These are phyloP conservation scores for Blastobotrys serpentis DNA, from an alignment of 1,139 yeast species.

Conservation along the genomic window DNA sequence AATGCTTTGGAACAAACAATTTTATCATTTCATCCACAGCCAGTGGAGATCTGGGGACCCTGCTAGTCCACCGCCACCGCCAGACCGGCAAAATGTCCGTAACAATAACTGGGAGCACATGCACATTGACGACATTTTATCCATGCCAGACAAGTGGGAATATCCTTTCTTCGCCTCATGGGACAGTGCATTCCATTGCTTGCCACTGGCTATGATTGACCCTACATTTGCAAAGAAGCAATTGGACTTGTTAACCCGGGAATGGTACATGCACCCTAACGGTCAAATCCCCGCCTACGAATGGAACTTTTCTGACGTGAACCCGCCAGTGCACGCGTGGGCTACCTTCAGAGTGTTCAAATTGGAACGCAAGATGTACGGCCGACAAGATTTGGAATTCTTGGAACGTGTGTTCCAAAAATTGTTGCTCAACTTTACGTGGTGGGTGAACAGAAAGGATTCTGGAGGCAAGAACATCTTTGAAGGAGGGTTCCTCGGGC, in stretches of 20 bases:
- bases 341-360: constrained; percentile 88
- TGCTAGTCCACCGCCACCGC: constrained; percentile 58
- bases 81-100: constrained; percentile 78
- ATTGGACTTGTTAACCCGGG: constrained; percentile 81
- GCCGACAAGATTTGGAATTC: constrained; percentile 77
- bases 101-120: constrained; percentile 88
- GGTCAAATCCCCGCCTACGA: constrained; percentile 99
- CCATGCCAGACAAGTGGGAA: constrained; percentile 96
- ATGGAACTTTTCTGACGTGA: constrained; percentile 95
- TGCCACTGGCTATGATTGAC: constrained; percentile 92
- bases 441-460: constrained; percentile 98
- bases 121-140: constrained; percentile 83
- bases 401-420: constrained; percentile 92
- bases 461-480: constrained; percentile 84
- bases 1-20: constrained; percentile 91
- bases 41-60: constrained; percentile 93
- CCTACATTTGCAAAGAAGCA: constrained; percentile 93
- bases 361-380: constrained; percentile 84
- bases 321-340: constrained; percentile 99
- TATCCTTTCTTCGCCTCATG: constrained; percentile 97
- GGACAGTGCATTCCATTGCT: constrained; percentile 97
- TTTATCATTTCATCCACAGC: constrained; percentile 81
- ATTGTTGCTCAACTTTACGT: constrained; percentile 82
- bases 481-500: constrained; percentile 93
- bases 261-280: constrained; percentile 98